Evolutionary conservation across 768 basidiomycete species (phyloP).

Genomic region (Strobilomyces dryophilus): DNA sequence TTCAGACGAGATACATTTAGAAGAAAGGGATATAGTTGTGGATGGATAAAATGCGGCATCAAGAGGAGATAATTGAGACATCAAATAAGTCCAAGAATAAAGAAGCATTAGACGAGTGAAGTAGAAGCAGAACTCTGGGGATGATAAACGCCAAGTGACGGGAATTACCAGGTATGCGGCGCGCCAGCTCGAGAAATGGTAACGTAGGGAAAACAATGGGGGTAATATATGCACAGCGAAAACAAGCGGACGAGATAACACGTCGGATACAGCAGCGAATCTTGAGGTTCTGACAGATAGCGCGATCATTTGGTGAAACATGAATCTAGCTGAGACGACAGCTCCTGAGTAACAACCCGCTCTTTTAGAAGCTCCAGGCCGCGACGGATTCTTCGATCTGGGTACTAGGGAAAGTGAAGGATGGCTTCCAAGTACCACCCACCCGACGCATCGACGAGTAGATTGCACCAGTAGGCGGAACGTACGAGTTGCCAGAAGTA

Average conservation of each 20-base stretch:
- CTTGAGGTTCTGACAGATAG: slow-evolving; percentile 5
- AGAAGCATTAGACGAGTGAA: not conserved
- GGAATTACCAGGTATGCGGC: not conserved
- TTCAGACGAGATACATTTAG: not conserved
- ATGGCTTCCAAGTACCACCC: slow-evolving; percentile 45
- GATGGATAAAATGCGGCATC: not conserved
- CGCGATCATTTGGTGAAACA: slow-evolving; percentile 1
- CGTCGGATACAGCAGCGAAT: not conserved
- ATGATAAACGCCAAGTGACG: not conserved
- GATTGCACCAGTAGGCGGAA: slow-evolving; percentile 53
- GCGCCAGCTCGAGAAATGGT: not conserved
- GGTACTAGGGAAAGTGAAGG: slow-evolving; percentile 15
- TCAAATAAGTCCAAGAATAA: slow-evolving; percentile 18
- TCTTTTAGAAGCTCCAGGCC: slow-evolving; percentile 24
- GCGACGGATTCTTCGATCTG: slow-evolving; percentile 31
- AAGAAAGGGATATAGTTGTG: slow-evolving; percentile 1
- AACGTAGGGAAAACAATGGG: slow-evolving; percentile 12
- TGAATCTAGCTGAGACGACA: slow-evolving; percentile 8
- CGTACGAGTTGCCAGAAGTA: slow-evolving; percentile 31
- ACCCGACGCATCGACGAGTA: slow-evolving; percentile 50
- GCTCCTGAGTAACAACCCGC: not conserved
- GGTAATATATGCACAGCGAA: slow-evolving; percentile 25
- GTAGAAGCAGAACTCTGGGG: not conserved
- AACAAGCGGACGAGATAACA: slow-evolving; percentile 14
- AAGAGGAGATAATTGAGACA: slow-evolving; percentile 12